Conservation (phyloP, 179 eudicot species). For the Patellifolia procumbens region DNA sequence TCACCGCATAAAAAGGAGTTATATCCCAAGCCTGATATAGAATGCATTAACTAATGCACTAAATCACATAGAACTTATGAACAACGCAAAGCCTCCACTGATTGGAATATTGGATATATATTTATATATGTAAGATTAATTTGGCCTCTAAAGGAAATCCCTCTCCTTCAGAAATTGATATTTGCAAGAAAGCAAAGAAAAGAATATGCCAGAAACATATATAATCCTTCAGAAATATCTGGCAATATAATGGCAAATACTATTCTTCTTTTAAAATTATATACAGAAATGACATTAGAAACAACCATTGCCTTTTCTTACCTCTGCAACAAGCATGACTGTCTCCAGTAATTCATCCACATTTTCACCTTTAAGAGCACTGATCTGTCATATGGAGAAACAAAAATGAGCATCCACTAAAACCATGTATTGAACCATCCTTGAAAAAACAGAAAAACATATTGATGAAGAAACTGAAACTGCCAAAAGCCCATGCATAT, state of each 20-base stretch:
- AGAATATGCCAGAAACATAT: neutral
- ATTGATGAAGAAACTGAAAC: neutral
- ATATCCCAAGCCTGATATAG: neutral
- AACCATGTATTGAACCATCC: neutral
- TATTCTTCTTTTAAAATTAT: constrained; percentile 16
- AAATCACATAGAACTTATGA: neutral
- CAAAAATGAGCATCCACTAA: constrained; percentile 14
- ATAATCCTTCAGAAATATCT: neutral
- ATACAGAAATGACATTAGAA: constrained; percentile 9
- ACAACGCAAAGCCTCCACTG: neutral
- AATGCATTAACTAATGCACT: neutral
- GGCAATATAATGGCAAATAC: neutral
- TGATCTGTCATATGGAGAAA: constrained; percentile 53
- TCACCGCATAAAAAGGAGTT: neutral
- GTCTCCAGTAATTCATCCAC: constrained; percentile 91
- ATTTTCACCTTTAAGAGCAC: constrained; percentile 94
- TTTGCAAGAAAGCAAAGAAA: constrained; percentile 2
- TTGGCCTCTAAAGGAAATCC: neutral
- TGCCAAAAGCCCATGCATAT: neutral
- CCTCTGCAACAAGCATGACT: constrained; percentile 97
- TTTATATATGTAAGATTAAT: neutral
- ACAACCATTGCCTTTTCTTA: constrained; percentile 34
- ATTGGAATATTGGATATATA: neutral
- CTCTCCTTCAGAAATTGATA: neutral
- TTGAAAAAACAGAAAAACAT: neutral